Conservation (phyloP, 345 rosid species). For the Aurinia saxatilis region DNA sequence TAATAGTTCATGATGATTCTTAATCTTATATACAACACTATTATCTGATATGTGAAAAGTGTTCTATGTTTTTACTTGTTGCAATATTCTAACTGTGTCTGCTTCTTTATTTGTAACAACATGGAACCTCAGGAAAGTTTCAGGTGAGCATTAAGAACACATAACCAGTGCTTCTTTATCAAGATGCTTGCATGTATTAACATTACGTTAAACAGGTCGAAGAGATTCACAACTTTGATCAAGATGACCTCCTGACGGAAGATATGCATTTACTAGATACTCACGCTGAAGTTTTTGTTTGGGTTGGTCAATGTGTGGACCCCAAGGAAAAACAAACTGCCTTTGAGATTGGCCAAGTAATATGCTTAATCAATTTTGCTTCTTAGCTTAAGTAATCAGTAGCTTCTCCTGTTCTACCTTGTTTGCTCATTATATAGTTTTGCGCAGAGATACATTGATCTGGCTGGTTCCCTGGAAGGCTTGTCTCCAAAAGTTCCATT, state of each 20-base stretch:
- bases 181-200: conserved; percentile 20
- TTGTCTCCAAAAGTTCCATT: conserved; percentile 77
- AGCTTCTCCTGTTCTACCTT: conserved; percentile 3
- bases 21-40: background rate
- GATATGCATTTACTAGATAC: conserved; percentile 90
- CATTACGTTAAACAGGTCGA: conserved; percentile 55
- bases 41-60: conserved; percentile 12
- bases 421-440: conserved; percentile 21
- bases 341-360: conserved; percentile 91
- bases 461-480: conserved; percentile 79
- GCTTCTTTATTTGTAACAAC: conserved; percentile 18
- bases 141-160: conserved; percentile 56
- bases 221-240: conserved; percentile 87
- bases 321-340: conserved; percentile 82
- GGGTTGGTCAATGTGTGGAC: conserved; percentile 92
- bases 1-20: background rate
- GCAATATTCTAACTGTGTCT: conserved; percentile 5
- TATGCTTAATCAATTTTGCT: conserved; percentile 8
- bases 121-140: conserved; percentile 65
- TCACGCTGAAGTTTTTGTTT: conserved; percentile 90
- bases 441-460: conserved; percentile 71
- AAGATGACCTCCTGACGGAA: conserved; percentile 94
- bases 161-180: background rate
- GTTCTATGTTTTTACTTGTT: conserved; percentile 32
- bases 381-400: background rate